Base-by-base conservation (phyloP, 202 grass and related monocot species). In the Carex sylvatica region DNA sequence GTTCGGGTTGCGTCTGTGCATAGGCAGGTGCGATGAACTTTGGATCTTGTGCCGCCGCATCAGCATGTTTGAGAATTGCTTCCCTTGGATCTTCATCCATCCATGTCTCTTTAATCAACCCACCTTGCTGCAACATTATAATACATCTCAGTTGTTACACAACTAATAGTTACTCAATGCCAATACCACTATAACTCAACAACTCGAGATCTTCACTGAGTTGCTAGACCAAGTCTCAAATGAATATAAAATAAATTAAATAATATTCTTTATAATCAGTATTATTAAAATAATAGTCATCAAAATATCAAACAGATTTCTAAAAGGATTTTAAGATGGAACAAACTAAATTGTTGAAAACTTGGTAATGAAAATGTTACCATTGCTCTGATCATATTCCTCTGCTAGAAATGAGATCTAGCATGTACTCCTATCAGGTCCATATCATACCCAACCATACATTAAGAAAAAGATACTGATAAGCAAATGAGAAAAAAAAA, bases 51-150 rank as follows among this genome's bases (percentile, higher is more conserved):
- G 87, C 89, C 23, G 92, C 95, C 79, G 56, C 95, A 85, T 98
- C 95, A 81, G 95, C 95, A 86, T 93, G 93, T 73, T 98, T 95
- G 46, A 98, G 85, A 88, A 98, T 95, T 58, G 95, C 95, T 70
- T 98, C 95, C 85, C 95, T 94, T 87, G 95, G 92, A 91, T 98
- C 95, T 82, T 98, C 95, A 5, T 98, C 90, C 95, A 98, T 98
- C 95, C 95, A 98, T 3, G 92, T 98, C 28, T 98, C 92, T 86
- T 93, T 94, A 74, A 98, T 94, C 81, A 98, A 87, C 71, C 95
- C 95, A 95, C 95, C 95, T 87, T 98, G 87, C 95, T 98, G 92
- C 84, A 90, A 61, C 19, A 87, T 70, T 71, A 35, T 82, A 83
- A 63, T 44, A 46, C 36, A 53, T 18, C 6, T 46, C 56, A 61